These are phyloP conservation scores for Diaporthe sp. DNA, from an alignment of 2,329 filamentous ascomycete genomes.

Conservation along the genomic window DNA sequence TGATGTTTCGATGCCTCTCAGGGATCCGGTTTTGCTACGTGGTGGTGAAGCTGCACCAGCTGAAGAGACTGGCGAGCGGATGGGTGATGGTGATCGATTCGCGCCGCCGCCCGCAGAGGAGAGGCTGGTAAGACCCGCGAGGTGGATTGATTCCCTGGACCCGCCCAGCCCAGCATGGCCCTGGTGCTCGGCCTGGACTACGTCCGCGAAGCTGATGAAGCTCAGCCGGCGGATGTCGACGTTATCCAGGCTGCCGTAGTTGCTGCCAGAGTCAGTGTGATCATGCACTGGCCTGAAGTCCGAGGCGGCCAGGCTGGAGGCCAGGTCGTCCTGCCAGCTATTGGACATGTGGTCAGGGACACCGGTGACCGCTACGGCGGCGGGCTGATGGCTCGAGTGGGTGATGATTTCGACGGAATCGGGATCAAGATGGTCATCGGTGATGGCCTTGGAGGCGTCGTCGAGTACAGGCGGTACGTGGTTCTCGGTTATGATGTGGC, in stretches of 20 bases:
- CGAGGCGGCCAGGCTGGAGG: conserved; percentile 51
- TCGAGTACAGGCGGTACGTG: conserved; percentile 92
- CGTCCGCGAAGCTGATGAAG: conserved; percentile 97
- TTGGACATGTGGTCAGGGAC: conserved; percentile 51
- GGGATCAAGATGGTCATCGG: conserved; percentile 84
- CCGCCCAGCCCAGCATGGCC: conserved; percentile 63
- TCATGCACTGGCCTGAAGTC: conserved; percentile 66
- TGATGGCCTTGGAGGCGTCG: conserved; percentile 92
- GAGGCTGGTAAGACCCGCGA: conserved; percentile 75
- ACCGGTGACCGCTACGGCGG: conserved; percentile 71
- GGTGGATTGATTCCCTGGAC: conserved; percentile 77
- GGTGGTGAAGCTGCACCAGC: conserved; percentile 72
- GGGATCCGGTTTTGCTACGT: conserved; percentile 79
- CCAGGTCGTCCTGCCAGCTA: conserved; percentile 41
- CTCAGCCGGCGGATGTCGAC: conserved; percentile 84
- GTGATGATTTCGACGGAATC: conserved; percentile 95
- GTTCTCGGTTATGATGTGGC: conserved; percentile 94
- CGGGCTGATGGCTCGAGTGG: conserved; percentile 85
- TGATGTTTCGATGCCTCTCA: conserved; percentile 81
- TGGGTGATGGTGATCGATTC: conserved; percentile 80
- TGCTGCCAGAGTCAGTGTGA: conserved; percentile 64
- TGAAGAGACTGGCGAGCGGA: conserved; percentile 82
- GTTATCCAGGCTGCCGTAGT: conserved; percentile 81
- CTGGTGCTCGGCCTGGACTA: conserved; percentile 89
- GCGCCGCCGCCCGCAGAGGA: conserved; percentile 53